A percentile compares a stretch with the other conserved stretches of the same genome.
Conservation (phyloP, 164 flowering plant species). For the Stephania cephalantha region DNA sequence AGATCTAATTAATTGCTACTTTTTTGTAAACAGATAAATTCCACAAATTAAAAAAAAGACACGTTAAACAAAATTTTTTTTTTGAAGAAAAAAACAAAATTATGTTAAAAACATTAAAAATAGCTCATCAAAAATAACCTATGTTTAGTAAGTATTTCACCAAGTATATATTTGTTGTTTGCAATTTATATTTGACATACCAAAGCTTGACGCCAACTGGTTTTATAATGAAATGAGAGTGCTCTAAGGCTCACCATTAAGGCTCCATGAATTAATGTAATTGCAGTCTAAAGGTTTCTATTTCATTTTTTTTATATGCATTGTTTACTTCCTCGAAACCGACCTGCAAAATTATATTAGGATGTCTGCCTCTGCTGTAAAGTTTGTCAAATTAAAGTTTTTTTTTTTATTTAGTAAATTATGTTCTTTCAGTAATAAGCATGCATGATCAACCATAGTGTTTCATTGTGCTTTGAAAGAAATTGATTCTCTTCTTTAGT, state of each 20-base stretch:
- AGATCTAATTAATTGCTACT: no score
- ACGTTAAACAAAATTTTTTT: no score
- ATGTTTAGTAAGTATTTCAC: no score
- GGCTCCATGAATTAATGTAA: not conserved
- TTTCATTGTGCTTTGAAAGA: not conserved
- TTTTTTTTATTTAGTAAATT: no score
- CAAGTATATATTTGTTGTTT: no score
- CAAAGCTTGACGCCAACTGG: not conserved
- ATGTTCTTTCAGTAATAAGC: not conserved
- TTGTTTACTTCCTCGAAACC: not conserved
- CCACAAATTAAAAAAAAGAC: no score
- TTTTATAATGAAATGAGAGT: not conserved
- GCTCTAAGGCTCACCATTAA: not conserved
- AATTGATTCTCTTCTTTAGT: not conserved
- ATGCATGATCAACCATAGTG: not conserved
- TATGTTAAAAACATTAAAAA: no score
- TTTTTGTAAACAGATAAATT: no score
- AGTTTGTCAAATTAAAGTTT: not conserved
- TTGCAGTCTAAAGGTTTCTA: not conserved
- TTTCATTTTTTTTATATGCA: no score
- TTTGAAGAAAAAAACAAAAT: no score
- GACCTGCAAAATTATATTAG: not conserved
- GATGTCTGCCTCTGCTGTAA: not conserved
- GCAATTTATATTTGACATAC: no score
- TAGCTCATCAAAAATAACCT: no score